A percentile compares a stretch with the other conserved stretches of the same genome.
These are phyloP conservation scores for Kazachstania bromeliacearum DNA, from an alignment of 805 yeast genomes.

Conservation along the genomic window DNA sequence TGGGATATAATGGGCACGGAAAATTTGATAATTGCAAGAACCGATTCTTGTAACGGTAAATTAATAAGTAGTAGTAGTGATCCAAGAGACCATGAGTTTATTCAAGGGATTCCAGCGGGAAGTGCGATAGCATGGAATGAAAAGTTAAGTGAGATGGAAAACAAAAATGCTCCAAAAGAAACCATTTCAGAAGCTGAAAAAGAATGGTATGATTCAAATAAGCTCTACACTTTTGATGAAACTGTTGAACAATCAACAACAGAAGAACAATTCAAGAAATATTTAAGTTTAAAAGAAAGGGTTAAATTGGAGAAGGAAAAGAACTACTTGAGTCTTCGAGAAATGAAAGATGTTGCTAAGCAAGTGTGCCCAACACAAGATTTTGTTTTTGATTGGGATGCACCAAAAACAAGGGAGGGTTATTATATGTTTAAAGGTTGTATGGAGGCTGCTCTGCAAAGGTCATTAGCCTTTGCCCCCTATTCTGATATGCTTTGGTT, in stretches of 20 bases:
- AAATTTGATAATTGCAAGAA: conserved; percentile 50
- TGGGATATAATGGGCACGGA: conserved; percentile 57
- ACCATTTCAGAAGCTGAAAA: conserved; percentile 34
- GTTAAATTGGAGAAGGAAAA: conserved; percentile 18
- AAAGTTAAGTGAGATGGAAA: conserved; percentile 35
- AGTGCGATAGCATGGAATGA: conserved; percentile 37
- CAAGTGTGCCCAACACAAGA: conserved; percentile 26
- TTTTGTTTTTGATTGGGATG: conserved; percentile 48
- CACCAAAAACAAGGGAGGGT: conserved; percentile 51
- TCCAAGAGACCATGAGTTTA: conserved; percentile 47
- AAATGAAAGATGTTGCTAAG: conserved; percentile 15
- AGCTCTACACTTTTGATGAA: conserved; percentile 41
- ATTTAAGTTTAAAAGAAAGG: conserved; percentile 14
- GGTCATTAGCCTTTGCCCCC: conserved; percentile 48
- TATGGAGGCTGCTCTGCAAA: conserved; percentile 43
- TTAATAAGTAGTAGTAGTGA: conserved; percentile 44
- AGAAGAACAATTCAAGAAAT: conserved; percentile 17
- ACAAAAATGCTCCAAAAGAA: conserved; percentile 28
- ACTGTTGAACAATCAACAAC: conserved; percentile 32
- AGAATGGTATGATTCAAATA: conserved; percentile 38
- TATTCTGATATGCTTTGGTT: conserved; percentile 54
- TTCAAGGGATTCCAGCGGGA: conserved; percentile 35
- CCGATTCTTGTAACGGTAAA: conserved; percentile 49
- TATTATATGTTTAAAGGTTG: conserved; percentile 42
- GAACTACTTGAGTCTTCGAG: conserved; percentile 19